Evolutionary conservation across 345 rosid genomes (phyloP).

Genomic region (Citrus unshiu): DNA sequence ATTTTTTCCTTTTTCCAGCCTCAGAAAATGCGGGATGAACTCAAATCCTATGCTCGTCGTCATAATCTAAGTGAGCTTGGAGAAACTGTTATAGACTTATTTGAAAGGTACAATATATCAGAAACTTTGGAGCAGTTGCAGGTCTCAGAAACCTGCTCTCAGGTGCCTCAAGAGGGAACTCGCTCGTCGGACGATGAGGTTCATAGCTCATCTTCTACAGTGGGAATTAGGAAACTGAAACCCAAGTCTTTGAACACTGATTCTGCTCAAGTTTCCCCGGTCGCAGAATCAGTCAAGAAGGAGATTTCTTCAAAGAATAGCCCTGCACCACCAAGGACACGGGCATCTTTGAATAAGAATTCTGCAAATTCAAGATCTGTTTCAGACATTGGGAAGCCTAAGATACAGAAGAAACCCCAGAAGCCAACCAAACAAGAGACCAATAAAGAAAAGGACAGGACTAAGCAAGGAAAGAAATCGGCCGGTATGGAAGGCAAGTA

Average conservation of each 20-base stretch:
- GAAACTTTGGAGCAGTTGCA: slow-evolving; percentile 52
- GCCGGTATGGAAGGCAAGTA: slow-evolving; percentile 46
- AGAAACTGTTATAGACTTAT: slow-evolving; percentile 52
- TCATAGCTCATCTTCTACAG: slow-evolving; percentile 40
- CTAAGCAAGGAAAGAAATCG: slow-evolving; percentile 42
- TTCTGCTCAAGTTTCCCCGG: slow-evolving; percentile 33
- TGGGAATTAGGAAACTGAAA: slow-evolving; percentile 43
- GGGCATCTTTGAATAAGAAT: slow-evolving; percentile 33
- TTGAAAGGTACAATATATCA: slow-evolving; percentile 47
- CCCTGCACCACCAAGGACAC: slow-evolving; percentile 33
- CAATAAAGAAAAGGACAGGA: slow-evolving; percentile 38
- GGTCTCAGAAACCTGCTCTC: slow-evolving; percentile 55
- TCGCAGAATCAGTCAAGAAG: slow-evolving; percentile 34
- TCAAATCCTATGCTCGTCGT: slow-evolving; percentile 61
- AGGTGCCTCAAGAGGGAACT: slow-evolving; percentile 53
- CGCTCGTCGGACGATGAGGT: slow-evolving; percentile 62
- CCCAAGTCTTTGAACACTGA: slow-evolving; percentile 52
- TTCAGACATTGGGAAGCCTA: slow-evolving; percentile 31
- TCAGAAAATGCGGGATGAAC: slow-evolving; percentile 63
- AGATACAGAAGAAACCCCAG: slow-evolving; percentile 48
- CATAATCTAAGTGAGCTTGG: slow-evolving; percentile 52
- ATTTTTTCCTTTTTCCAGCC: slow-evolving; percentile 39
- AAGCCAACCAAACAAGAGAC: slow-evolving; percentile 46
- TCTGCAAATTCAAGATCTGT: slow-evolving; percentile 38
- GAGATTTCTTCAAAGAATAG: slow-evolving; percentile 34